These are phyloP conservation scores for Phaeosphaeriaceae sp. DNA, from an alignment of 2,329 filamentous ascomycete species.

Conservation along the genomic window DNA sequence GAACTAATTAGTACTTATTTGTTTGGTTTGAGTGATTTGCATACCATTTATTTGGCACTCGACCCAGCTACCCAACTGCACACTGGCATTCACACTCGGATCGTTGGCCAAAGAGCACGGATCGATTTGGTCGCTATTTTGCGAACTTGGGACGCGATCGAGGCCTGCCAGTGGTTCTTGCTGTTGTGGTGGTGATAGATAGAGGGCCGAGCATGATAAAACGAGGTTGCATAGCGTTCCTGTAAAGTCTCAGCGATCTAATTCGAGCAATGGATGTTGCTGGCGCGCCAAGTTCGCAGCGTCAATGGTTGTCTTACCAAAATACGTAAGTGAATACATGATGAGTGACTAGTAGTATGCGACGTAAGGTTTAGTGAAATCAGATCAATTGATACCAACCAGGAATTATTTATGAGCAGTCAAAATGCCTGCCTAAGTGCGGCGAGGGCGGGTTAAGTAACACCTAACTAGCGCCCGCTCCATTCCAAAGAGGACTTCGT, in stretches of 20 bases:
- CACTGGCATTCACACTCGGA: constrained; percentile 30
- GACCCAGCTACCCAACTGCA: constrained; percentile 39
- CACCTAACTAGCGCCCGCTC: background rate
- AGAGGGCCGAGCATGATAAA: background rate
- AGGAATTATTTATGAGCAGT: background rate
- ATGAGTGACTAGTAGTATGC: background rate
- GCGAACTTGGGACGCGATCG: background rate
- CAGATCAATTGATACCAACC: background rate
- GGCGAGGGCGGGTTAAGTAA: background rate
- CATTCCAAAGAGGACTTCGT: background rate
- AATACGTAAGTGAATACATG: constrained; percentile 1
- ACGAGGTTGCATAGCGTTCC: background rate
- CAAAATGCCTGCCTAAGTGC: background rate
- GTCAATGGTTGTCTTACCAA: background rate
- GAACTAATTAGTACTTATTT: background rate
- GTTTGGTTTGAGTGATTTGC: background rate
- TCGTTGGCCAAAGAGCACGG: constrained; percentile 34
- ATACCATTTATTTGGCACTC: constrained; percentile 41
- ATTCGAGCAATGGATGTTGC: background rate
- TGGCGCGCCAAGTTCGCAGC: background rate
- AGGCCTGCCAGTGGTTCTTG: background rate
- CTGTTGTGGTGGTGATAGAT: background rate
- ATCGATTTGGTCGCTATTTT: constrained; percentile 10
- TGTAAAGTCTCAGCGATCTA: background rate
- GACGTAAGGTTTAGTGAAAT: background rate